phyloP scores from a whole-genome alignment of 1,139 yeast genomes.

The Zygoascus hellenicus region DNA sequence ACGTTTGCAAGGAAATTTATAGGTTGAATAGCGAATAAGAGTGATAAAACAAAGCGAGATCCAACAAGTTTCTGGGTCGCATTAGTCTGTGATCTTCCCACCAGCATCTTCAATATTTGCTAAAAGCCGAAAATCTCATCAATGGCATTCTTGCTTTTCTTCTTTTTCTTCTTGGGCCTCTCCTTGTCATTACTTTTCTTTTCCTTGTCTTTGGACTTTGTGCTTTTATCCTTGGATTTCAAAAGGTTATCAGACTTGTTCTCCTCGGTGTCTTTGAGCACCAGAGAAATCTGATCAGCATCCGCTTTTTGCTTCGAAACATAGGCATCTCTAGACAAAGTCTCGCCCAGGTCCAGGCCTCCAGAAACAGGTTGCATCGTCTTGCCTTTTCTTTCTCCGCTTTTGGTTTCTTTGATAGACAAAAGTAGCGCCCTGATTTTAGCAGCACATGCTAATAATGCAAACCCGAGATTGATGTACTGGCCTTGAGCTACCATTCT shows the following conservation, averaged over 20 bases:
- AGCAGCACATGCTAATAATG: constrained; percentile 55
- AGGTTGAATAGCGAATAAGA: not conserved
- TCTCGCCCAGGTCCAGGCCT: constrained; percentile 3
- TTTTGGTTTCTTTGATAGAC: constrained; percentile 24
- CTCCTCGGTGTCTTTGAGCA: not conserved
- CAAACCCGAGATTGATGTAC: constrained; percentile 67
- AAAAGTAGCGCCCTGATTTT: constrained; percentile 27
- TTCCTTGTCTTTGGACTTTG: not conserved
- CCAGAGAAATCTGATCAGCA: not conserved
- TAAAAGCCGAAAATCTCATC: constrained; percentile 32
- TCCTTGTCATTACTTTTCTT: not conserved
- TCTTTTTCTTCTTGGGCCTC: constrained; percentile 22
- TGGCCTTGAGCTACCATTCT: constrained; percentile 72
- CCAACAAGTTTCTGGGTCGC: too few species aligned
- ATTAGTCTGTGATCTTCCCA: too few species aligned
- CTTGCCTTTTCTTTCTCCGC: not conserved
- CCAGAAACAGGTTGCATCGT: not conserved
- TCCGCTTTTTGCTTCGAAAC: not conserved
- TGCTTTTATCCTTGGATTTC: not conserved
- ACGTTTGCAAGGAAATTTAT: constrained; percentile 59
- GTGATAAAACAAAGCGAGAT: not conserved
- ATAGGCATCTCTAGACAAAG: not conserved
- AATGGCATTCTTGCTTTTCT: constrained; percentile 25
- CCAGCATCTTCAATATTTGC: not conserved
- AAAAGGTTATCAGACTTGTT: not conserved